Base-by-base conservation (phyloP, 2,329 filamentous ascomycete genomes). In the Botrytis byssoidea region DNA sequence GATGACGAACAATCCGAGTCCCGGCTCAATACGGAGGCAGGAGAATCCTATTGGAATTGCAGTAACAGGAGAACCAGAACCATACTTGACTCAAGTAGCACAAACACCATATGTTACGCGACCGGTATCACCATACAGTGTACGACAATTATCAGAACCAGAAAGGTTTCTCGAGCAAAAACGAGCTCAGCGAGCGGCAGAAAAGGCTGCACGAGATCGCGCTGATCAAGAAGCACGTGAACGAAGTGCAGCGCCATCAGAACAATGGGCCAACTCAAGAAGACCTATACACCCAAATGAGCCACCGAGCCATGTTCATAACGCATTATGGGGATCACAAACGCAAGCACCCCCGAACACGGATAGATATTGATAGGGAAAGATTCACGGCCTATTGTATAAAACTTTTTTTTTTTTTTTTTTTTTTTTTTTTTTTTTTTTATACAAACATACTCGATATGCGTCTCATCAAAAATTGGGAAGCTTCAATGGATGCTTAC, bases 21-120 rank as follows among this genome's bases (percentile, higher is more conserved):
- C 74, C 40, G 75, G 71, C 32, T 29, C 59, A 14, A 48, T 75
- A 16, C 72, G 73, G 42, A 70, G 66, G 46, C 40, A 71, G 64
- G 70, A 74, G 40, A 61, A 63, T 37, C 59, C 74, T 61, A 77
- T 79, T 57, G 78, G 78, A 0, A 76, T 79, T 75, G 78, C 78
- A 16, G 67, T 79, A 14, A 70, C 70, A 1, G 70, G 44, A 22
- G 73, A 76, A 7, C 76, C 78, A 63, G 72, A 74, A 35, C 61
- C 75, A n/a, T 79, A 80, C 71, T 71, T 76, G 20, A 77, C 74
- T 59, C 77, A 77, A 35, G 74, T 74, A 20, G 64, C 73, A 61
- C 48, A 48, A 22, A 44, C 51, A 37, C 74, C 72, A 12, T 77
- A 76, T 57, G 44, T 48, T 20, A 68, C 51, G 20, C 63, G 63